phyloP scores from a whole-genome alignment of 176 grass and related monocot genomes.

The Phragmites australis region DNA sequence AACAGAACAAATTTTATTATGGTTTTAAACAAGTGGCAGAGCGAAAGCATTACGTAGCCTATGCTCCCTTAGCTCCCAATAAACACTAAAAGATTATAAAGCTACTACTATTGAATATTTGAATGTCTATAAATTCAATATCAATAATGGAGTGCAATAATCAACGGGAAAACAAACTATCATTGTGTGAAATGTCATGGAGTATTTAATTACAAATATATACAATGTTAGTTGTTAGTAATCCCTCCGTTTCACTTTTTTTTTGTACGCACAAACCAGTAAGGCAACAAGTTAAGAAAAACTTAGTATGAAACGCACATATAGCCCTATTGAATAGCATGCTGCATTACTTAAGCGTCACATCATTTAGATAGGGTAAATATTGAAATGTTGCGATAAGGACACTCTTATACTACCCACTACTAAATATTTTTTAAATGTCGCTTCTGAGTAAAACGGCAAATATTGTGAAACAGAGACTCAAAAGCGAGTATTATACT shows the following conservation, averaged over 20 bases:
- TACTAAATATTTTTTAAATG: no score
- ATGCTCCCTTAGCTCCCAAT: not conserved
- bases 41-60: not conserved
- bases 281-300: not conserved
- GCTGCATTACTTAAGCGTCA: no score
- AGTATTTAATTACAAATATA: not conserved
- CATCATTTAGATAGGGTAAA: not conserved
- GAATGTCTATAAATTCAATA: not conserved
- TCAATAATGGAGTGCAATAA: no score
- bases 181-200: not conserved
- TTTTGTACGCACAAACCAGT: not conserved
- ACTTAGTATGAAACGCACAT: not conserved
- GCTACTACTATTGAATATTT: not conserved
- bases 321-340: not conserved
- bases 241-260: not conserved
- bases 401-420: no score
- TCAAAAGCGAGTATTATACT: not conserved
- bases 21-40: not conserved
- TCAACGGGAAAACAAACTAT: no score
- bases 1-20: slow-evolving; percentile 1
- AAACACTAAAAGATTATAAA: no score
- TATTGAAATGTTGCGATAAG: not conserved
- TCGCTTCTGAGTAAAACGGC: not conserved
- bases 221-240: not conserved
- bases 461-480: not conserved